Conservation (phyloP, 2,329 filamentous ascomycete species). For the Polychaeton citri region DNA sequence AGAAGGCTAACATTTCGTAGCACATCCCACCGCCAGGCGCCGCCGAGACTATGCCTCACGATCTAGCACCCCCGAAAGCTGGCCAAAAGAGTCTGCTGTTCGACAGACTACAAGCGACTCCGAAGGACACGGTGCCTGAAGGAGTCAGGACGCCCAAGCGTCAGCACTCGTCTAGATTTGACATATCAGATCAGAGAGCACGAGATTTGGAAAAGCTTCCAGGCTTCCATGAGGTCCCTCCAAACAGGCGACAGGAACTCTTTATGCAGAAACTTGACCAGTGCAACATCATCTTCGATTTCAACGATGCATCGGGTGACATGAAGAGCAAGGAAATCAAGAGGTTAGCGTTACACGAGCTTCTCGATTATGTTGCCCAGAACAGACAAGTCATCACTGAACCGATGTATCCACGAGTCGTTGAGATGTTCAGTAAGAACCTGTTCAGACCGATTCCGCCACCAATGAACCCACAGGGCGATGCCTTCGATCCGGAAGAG, state of each 20-base stretch:
- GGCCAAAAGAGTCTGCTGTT: constrained; percentile 81
- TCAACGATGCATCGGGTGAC: constrained; percentile 93
- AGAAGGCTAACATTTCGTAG: constrained; percentile 31
- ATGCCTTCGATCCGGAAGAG: constrained; percentile 96
- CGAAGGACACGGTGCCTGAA: constrained; percentile 82
- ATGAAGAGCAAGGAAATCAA: constrained; percentile 99
- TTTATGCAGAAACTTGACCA: constrained; percentile 99
- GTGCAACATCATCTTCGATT: constrained; percentile 99
- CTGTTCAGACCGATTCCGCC: constrained; percentile 93
- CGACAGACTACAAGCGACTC: constrained; percentile 80
- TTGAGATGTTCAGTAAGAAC: constrained; percentile 99
- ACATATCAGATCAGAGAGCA: constrained; percentile 80
- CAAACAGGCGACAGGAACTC: constrained; percentile 84
- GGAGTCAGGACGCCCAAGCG: constrained; percentile 89
- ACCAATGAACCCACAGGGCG: constrained; percentile 92
- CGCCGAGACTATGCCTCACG: constrained; percentile 94
- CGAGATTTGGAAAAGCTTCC: constrained; percentile 93
- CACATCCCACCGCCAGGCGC: constrained; percentile 86
- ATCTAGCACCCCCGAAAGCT: constrained; percentile 85
- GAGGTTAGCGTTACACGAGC: constrained; percentile 82
- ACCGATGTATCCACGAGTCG: constrained; percentile 95
- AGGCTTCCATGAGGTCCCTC: constrained; percentile 93
- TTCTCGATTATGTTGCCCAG: constrained; percentile 96
- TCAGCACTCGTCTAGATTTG: constrained; percentile 94
- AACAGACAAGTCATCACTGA: constrained; percentile 98